These are phyloP conservation scores for Magnolia sinica DNA, from an alignment of 164 flowering plant species.

Conservation along the genomic window DNA sequence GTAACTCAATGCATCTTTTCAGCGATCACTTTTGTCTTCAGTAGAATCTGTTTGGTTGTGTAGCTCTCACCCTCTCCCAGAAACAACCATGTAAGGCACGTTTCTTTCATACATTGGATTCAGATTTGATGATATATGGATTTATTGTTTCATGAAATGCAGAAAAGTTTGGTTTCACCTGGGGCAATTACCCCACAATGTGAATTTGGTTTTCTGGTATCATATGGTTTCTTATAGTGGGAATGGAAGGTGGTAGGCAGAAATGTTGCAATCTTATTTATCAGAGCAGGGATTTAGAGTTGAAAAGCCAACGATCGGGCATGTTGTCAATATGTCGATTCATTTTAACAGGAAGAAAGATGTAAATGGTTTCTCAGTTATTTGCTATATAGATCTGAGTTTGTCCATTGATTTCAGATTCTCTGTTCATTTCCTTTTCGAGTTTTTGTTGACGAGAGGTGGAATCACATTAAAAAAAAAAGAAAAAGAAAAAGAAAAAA, in stretches of 20 bases:
- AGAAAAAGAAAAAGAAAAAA: too few species aligned
- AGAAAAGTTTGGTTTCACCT: not conserved
- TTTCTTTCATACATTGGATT: not conserved
- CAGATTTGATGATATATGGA: not conserved
- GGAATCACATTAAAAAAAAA: not conserved
- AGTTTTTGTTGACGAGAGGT: too few species aligned
- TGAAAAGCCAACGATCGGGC: not conserved
- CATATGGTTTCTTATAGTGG: not conserved
- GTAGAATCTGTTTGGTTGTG: not conserved
- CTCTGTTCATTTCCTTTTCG: too few species aligned
- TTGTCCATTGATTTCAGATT: not conserved
- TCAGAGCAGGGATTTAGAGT: not conserved
- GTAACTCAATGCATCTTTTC: conserved; percentile 16
- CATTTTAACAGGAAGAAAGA: conserved; percentile 7
- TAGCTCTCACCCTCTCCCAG: not conserved
- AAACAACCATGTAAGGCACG: not conserved
- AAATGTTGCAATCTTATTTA: not conserved
- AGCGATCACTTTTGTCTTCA: not conserved
- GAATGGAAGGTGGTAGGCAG: not conserved
- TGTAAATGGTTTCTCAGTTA: conserved; percentile 12
- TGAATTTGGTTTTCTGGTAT: not conserved
- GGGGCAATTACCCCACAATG: not conserved
- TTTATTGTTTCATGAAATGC: not conserved
- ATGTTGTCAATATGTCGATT: conserved; percentile 4
- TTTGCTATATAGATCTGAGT: not conserved